Percentiles rank a stretch among this genome's conserved stretches.
These are phyloP conservation scores for Crithidia thermophila DNA, from an alignment of 208 protist genomes.

Conservation along the genomic window DNA sequence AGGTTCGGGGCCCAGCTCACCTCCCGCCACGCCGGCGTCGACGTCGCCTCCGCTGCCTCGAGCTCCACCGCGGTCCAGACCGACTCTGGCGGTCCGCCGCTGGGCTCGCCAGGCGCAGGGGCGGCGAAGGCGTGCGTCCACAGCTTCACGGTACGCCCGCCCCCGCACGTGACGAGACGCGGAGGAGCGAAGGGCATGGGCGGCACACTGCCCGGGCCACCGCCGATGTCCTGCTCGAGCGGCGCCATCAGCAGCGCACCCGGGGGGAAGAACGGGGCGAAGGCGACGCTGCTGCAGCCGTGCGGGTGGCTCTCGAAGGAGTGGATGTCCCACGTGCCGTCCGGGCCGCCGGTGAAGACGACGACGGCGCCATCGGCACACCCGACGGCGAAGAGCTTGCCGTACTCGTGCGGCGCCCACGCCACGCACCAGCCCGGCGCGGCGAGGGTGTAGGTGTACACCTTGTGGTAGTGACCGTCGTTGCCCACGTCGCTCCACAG, in stretches of 20 bases:
- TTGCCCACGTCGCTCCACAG: conserved; percentile 65
- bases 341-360: conserved; percentile 57
- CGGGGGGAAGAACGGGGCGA: conserved; percentile 69
- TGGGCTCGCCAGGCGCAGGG: conserved; percentile 6
- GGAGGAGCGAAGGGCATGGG: conserved; percentile 55
- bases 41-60: conserved; percentile 19
- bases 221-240: conserved; percentile 48
- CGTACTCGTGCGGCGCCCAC: conserved; percentile 83
- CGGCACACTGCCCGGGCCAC: conserved; percentile 14
- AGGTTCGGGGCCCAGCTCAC: conserved; percentile 84
- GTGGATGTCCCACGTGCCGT: conserved; percentile 65
- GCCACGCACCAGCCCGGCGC: conserved; percentile 59
- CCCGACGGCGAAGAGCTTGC: conserved; percentile 80
- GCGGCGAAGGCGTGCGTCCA: conserved; percentile 58
- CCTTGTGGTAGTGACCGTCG: conserved; percentile 50
- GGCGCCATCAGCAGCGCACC: conserved; percentile 69
- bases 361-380: conserved; percentile 65
- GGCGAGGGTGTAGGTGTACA: conserved; percentile 55
- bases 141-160: conserved; percentile 49
- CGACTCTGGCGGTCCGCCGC: conserved; percentile 31
- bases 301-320: conserved; percentile 55
- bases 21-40: conserved; percentile 51
- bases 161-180: conserved; percentile 83
- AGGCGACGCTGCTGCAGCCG: conserved; percentile 64
- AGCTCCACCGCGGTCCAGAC: conserved; percentile 55